Evolutionary conservation across 345 rosid genomes (phyloP).

Genomic region (Sisymbrium altissimum): DNA sequence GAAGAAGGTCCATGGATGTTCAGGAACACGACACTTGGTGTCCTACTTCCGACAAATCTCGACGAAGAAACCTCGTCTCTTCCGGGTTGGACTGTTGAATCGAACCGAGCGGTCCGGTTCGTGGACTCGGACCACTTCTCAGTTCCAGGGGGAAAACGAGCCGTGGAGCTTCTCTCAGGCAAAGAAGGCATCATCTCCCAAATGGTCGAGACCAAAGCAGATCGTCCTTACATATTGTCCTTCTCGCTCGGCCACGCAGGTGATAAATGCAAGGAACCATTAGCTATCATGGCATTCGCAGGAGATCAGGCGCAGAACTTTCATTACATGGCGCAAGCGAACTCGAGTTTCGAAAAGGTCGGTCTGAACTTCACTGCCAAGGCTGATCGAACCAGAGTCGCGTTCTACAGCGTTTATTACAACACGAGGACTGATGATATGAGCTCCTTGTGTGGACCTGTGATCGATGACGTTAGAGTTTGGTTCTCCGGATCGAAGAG

Average conservation of each 20-base stretch:
- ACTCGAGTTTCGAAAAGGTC: conserved; percentile 60
- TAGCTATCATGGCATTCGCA: conserved; percentile 87
- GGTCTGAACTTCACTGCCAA: conserved; percentile 77
- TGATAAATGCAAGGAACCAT: conserved; percentile 87
- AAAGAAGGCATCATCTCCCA: conserved; percentile 97
- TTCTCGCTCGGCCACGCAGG: conserved; percentile 81
- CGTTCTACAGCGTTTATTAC: conserved; percentile 90
- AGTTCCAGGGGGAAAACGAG: conserved; percentile 82
- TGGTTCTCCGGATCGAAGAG: conserved; percentile 58
- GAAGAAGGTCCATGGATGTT: conserved; percentile 98
- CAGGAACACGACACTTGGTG: conserved; percentile 80
- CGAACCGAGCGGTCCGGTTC: conserved; percentile 85
- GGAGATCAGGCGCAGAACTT: conserved; percentile 86
- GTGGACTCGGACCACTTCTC: conserved; percentile 82
- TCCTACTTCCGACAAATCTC: conserved; percentile 82
- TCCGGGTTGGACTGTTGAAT: conserved; percentile 95
- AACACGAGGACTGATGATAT: conserved; percentile 89
- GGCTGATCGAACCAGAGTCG: conserved; percentile 84
- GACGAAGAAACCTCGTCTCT: conserved; percentile 81
- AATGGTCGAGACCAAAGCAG: conserved; percentile 72
- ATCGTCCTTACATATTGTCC: conserved; percentile 52
- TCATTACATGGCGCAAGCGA: conserved; percentile 73
- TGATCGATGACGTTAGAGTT: conserved; percentile 82
- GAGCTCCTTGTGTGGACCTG: conserved; percentile 98
- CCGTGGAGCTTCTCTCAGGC: conserved; percentile 82